Conservation (phyloP, 2,329 filamentous ascomycete species). For the Colletotrichum sp. region DNA sequence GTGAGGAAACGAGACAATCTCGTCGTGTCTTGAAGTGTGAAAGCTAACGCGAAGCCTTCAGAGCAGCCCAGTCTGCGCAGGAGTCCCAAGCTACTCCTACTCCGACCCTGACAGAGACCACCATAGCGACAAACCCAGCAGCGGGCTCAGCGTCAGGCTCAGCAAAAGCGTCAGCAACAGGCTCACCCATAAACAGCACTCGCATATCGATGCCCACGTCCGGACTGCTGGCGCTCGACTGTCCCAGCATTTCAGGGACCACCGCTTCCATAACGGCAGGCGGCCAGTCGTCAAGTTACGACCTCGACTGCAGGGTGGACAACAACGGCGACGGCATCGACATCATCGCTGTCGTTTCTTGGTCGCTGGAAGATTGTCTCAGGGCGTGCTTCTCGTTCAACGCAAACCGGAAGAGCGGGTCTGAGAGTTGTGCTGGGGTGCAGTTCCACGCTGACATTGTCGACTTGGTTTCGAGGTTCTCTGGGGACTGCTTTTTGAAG, state of each 20-base stretch:
- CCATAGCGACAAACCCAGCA: neutral
- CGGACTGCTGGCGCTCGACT: neutral
- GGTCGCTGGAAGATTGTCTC: neutral
- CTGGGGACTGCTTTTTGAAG: neutral
- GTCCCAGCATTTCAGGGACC: neutral
- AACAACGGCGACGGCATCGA: neutral
- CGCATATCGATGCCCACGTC: neutral
- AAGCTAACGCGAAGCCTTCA: neutral
- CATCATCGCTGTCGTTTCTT: neutral
- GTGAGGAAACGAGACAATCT: neutral
- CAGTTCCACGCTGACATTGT: neutral
- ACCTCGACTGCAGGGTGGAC: neutral
- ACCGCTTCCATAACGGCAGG: neutral
- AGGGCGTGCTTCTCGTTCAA: neutral
- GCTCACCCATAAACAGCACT: neutral
- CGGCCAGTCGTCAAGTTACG: neutral
- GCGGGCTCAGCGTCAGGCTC: neutral
- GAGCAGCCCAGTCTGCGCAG: neutral
- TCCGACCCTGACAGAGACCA: neutral
- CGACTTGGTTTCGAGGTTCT: neutral
- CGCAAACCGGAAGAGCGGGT: neutral
- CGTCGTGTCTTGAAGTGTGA: accelerated
- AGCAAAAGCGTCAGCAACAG: neutral
- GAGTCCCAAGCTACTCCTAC: neutral
- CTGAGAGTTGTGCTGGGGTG: neutral